A percentile compares a stretch with the other conserved stretches of the same genome.
Conservation (phyloP, 208 protist species). For the Acanthamoeba comandoni region DNA sequence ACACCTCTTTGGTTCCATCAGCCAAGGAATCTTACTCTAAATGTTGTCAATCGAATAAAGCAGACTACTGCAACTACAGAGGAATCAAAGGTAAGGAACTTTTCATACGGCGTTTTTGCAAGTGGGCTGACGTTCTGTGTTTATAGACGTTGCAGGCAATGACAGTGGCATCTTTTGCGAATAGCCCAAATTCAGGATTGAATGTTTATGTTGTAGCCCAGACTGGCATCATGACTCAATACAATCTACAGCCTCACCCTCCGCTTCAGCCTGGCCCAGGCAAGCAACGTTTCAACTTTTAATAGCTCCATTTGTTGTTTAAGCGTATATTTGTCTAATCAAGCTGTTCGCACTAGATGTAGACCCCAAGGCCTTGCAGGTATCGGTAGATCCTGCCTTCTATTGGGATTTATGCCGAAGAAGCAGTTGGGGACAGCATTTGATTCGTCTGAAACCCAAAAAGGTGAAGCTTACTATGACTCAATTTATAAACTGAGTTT, state of each 20-base stretch:
- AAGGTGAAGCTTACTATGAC: background rate
- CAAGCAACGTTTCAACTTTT: no score
- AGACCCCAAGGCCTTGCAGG: constrained; percentile 56
- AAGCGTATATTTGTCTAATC: background rate
- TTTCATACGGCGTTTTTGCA: background rate
- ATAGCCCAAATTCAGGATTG: constrained; percentile 10
- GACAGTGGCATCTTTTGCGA: constrained; percentile 7
- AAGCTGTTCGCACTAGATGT: background rate
- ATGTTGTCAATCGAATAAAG: constrained; percentile 40
- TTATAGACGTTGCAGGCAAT: constrained; percentile 1
- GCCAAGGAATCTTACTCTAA: constrained; percentile 18
- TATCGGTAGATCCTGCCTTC: constrained; percentile 56
- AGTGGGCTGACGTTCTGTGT: background rate
- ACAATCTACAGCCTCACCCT: constrained; percentile 44
- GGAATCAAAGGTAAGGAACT: background rate
- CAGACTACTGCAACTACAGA: background rate
- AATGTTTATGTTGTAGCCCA: constrained; percentile 36
- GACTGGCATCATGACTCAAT: constrained; percentile 37
- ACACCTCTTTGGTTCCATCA: background rate
- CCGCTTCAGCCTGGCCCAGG: background rate
- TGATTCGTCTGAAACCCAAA: constrained; percentile 46
- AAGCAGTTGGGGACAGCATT: constrained; percentile 48
- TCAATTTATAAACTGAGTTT: background rate
- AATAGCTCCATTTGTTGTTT: constrained; percentile 8
- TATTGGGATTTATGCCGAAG: constrained; percentile 61